Conservation (phyloP, 352 stramenopile species). For the Phytophthora macrochlamydospora region DNA sequence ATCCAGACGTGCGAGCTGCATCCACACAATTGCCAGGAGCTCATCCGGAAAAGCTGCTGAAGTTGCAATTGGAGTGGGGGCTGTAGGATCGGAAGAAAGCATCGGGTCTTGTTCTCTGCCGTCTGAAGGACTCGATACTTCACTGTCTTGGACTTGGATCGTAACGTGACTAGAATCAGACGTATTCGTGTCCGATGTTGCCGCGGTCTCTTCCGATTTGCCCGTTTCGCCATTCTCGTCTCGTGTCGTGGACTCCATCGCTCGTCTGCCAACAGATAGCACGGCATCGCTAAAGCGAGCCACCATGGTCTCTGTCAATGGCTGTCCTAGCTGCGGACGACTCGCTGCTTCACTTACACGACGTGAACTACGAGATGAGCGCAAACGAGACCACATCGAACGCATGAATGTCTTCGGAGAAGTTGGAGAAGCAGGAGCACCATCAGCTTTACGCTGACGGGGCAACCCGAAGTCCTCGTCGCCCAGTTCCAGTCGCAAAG, state of each 20-base stretch:
- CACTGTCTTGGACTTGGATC: constrained; percentile 27
- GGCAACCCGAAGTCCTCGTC: constrained; percentile 48
- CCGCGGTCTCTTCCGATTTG: constrained; percentile 1
- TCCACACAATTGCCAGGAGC: constrained; percentile 81
- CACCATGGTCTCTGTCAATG: constrained; percentile 64
- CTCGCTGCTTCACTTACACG: constrained; percentile 64
- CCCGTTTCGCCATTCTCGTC: constrained; percentile 17
- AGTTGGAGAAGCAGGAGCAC: constrained; percentile 10
- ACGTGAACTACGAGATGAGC: constrained; percentile 19
- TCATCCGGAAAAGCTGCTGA: constrained; percentile 61
- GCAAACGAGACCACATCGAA: constrained; percentile 14
- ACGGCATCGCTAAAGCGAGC: constrained; percentile 70
- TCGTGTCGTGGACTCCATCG: constrained; percentile 54
- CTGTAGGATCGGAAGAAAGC: constrained; percentile 23
- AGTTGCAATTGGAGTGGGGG: constrained; percentile 19
- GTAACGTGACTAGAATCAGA: constrained; percentile 25
- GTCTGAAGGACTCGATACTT: constrained; percentile 5
- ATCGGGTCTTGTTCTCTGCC: constrained; percentile 31
- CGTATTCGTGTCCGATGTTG: constrained; percentile 7
- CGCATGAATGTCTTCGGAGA: constrained; percentile 12
- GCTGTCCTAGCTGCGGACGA: constrained; percentile 53
- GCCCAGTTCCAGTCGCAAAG: constrained; percentile 64
- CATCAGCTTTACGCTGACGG: constrained; percentile 27
- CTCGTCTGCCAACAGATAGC: constrained; percentile 64
- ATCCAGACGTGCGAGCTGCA: constrained; percentile 78